These are phyloP conservation scores for Nemania bipapillata DNA, from an alignment of 2,329 filamentous ascomycete species.

Conservation along the genomic window DNA sequence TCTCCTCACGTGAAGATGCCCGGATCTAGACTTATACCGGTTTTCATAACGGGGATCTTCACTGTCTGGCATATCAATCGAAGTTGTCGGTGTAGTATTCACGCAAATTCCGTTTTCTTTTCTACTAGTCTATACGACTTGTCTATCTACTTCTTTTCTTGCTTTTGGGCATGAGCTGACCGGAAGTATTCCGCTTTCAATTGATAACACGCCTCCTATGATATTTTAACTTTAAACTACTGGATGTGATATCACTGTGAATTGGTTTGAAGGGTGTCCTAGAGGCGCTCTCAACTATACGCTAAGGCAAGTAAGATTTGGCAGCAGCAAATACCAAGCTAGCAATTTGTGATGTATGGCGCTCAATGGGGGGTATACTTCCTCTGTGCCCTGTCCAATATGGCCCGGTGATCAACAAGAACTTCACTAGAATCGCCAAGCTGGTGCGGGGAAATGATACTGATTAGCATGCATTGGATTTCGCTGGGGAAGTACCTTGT, in stretches of 20 bases:
- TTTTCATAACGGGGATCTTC: neutral
- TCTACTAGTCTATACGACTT: neutral
- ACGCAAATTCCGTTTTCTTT: neutral
- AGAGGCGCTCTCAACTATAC: neutral
- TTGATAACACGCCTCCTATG: neutral
- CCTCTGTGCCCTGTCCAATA: slow-evolving; percentile 6
- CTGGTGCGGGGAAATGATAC: slow-evolving; percentile 29
- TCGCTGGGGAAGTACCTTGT: neutral
- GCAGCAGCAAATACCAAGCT: neutral
- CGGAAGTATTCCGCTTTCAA: neutral
- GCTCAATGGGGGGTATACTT: neutral
- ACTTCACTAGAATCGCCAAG: slow-evolving; percentile 20
- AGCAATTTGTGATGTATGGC: neutral
- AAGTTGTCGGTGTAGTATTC: neutral
- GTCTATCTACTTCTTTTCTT: neutral
- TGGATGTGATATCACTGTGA: neutral
- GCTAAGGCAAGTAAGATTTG: neutral
- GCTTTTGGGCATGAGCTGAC: neutral
- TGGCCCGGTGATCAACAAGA: slow-evolving; percentile 24
- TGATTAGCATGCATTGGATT: slow-evolving; percentile 5
- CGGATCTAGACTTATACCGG: slow-evolving; percentile 5
- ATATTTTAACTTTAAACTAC: neutral
- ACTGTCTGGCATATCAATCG: neutral
- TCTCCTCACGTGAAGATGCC: slow-evolving; percentile 7
- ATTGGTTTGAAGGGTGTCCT: neutral